Percentiles rank a stretch among this genome's conserved stretches.
Evolutionary conservation across 345 rosid species (phyloP).

Genomic region (Ricinus communis): DNA sequence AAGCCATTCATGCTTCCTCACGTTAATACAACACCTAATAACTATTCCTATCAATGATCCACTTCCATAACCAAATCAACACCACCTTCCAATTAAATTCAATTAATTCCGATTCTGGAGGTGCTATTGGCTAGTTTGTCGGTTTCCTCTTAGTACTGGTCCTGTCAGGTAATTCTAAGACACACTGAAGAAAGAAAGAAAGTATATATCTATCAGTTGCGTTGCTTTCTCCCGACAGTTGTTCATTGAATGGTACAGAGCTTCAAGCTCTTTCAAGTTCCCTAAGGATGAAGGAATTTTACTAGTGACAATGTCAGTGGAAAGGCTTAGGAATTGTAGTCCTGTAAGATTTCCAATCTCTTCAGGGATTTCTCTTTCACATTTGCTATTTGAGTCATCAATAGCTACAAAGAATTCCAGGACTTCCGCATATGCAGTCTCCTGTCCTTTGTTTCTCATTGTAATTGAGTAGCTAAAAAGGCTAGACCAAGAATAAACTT

Average conservation of each 20-base stretch:
- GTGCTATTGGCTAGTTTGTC: too few relatives aligned
- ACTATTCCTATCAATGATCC: not conserved
- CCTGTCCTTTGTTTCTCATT: not conserved
- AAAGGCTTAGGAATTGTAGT: slow-evolving; percentile 17
- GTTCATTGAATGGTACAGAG: slow-evolving; percentile 18
- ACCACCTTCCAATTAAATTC: too few relatives aligned
- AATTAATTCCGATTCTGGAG: too few relatives aligned
- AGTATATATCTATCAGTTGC: not conserved
- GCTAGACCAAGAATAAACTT: not conserved
- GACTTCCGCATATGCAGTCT: not conserved
- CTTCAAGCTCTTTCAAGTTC: slow-evolving; percentile 7
- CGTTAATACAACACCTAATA: too few relatives aligned
- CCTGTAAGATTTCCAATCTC: slow-evolving; percentile 4
- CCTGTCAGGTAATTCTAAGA: not conserved
- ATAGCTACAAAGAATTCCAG: not conserved
- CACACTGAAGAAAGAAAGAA: too few relatives aligned
- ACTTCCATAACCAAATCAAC: not conserved
- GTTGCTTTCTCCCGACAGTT: slow-evolving; percentile 1
- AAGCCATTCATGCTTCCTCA: too few relatives aligned
- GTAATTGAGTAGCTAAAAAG: not conserved
- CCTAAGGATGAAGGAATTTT: not conserved
- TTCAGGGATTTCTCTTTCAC: slow-evolving; percentile 18
- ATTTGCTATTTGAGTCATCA: slow-evolving; percentile 16
- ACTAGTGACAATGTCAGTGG: slow-evolving; percentile 7
- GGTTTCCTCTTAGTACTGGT: not conserved